Evolutionary conservation across 441 rosid species (phyloP).

Genomic region (Flueggea neowawraea): DNA sequence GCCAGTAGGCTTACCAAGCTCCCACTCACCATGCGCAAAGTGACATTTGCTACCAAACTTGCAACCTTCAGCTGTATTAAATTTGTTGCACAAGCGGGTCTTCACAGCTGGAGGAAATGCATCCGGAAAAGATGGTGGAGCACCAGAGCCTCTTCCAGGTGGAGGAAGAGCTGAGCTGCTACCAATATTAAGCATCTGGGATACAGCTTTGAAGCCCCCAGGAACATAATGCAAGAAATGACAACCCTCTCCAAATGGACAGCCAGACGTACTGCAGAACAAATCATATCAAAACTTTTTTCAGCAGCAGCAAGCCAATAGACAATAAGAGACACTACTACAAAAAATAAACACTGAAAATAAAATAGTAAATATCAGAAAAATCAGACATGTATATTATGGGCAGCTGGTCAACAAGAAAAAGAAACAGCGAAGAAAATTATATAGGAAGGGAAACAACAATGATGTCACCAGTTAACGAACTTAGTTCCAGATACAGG

Average conservation of each 20-base stretch:
- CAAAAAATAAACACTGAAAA: neutral
- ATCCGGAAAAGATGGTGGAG: slow-evolving; percentile 46
- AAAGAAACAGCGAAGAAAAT: too few relatives aligned
- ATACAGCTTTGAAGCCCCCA: slow-evolving; percentile 81
- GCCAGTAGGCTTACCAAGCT: slow-evolving; percentile 54
- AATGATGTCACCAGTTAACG: too few relatives aligned
- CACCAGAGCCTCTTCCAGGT: slow-evolving; percentile 50
- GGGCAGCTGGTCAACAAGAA: too few relatives aligned
- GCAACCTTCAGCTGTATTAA: slow-evolving; percentile 76
- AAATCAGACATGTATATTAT: too few relatives aligned
- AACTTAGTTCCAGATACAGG: too few relatives aligned
- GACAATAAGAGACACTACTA: neutral
- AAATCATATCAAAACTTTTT: slow-evolving; percentile 1
- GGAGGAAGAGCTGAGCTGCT: slow-evolving; percentile 48
- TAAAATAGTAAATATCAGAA: too few relatives aligned
- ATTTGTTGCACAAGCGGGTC: slow-evolving; percentile 63
- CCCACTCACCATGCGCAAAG: slow-evolving; percentile 89
- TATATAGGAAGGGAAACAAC: too few relatives aligned
- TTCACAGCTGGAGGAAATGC: slow-evolving; percentile 56
- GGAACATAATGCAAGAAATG: slow-evolving; percentile 95
- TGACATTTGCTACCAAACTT: slow-evolving; percentile 78
- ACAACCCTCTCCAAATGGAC: slow-evolving; percentile 96
- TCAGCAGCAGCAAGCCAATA: neutral
- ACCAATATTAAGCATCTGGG: slow-evolving; percentile 62
- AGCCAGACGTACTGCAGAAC: slow-evolving; percentile 85